Conservation (phyloP, 2,329 filamentous ascomycete species). For the Curvularia eragrostidis region DNA sequence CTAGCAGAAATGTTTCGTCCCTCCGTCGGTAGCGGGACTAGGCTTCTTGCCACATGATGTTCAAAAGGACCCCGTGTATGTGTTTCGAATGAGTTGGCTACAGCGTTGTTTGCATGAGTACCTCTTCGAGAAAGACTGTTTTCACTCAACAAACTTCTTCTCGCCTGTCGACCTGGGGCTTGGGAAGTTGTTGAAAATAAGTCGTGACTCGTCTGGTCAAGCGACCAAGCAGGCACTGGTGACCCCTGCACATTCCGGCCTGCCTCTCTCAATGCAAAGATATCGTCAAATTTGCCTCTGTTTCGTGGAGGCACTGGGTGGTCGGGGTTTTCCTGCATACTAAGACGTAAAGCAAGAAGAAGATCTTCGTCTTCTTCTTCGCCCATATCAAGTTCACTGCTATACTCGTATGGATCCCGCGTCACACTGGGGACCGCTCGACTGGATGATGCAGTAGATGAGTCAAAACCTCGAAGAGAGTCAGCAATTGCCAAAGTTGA, state of each 20-base stretch:
- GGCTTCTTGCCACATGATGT: background rate
- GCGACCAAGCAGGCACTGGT: constrained; percentile 11
- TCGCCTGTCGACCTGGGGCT: background rate
- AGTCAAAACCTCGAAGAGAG: background rate
- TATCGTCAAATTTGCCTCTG: constrained; percentile 4
- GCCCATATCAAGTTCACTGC: background rate
- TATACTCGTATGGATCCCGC: background rate
- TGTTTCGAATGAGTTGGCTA: background rate
- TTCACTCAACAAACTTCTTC: background rate
- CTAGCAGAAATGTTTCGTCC: background rate
- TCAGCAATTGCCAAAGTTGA: background rate
- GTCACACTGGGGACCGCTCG: background rate
- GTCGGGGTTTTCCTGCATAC: constrained; percentile 12
- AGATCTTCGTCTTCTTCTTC: constrained; percentile 13
- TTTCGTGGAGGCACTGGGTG: background rate
- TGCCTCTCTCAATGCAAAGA: constrained; percentile 12
- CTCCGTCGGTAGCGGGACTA: background rate
- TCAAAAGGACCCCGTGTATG: background rate
- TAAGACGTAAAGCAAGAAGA: constrained; percentile 19
- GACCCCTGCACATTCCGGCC: constrained; percentile 5
- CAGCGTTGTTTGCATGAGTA: constrained; percentile 1
- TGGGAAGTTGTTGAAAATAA: background rate
- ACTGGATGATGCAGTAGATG: background rate
- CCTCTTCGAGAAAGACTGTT: background rate
- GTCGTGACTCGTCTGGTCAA: background rate